Base-by-base conservation (phyloP, 495 filamentous ascomycete species). In the Penicillium mononematosum region DNA sequence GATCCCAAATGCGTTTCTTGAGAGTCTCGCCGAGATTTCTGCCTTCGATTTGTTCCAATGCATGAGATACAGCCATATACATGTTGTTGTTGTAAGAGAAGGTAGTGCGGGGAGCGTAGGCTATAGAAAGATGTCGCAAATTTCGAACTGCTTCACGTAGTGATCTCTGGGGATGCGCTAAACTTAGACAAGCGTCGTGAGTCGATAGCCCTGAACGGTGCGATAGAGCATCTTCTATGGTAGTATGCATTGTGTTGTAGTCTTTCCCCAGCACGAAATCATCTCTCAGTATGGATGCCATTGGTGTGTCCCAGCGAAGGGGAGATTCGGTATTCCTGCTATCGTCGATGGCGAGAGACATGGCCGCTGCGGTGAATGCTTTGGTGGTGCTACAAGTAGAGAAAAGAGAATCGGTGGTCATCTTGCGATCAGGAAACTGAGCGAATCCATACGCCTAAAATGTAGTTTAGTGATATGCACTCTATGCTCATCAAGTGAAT, bases 81-180 rank as follows among this genome's bases (percentile, higher is more conserved):
- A 83, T 81, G 45, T 76, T 55, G 47, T 84, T 84, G 66, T 73
- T 79, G 56, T 85, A 85, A 39, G 76, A 73, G 47, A 61, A 83
- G 22, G 16, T 62, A 7, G 65, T 71, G 1, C 82, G 67, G 6
- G 74, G 69, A 50, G 72, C 69, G 16, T 68, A 60, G 0, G 61
- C 75, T 38, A 77, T 50, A 2, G 72, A 75, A 24, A 83, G 58
- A 62, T 80, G 55, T 4, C 80, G 62, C 45, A 84, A 45, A n/a
- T 50, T 67, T 7, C 79, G 64, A 8, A 75, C 72, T 3, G 74
- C 58, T 7, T 66, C 68, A 29, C 53, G 66, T 4, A 67, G 47
- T 12, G 59, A 70, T 53, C 50, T 65, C 16, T 36, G 20, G 11
- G 38, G 55, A 20, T 39, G 31, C 36, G 49, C 51, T 6, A 58